Evolutionary conservation across 2,329 filamentous ascomycete species (phyloP), one percentile per base, ranked within the genome.

Genomic region (Phialophora expanda): DNA sequence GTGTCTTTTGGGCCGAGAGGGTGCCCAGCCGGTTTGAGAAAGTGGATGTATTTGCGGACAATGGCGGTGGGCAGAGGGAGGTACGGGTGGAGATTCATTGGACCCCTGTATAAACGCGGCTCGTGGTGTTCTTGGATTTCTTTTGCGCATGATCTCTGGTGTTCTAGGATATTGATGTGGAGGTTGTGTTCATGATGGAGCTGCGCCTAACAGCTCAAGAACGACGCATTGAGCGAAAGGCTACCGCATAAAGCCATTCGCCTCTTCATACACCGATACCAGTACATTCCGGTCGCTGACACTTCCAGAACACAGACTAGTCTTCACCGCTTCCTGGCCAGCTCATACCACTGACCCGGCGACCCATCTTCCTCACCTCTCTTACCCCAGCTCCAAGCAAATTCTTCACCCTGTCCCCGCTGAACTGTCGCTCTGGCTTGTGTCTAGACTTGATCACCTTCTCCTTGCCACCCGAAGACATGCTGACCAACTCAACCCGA

Each of bases 81-180:
- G 62, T 73, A 22, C 59, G 66, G 58, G 24, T 73, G 55, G 69
- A 70, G 54, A 69, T 73, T 30, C 65, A 68, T 30, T 73, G 71
- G 71, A 55, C 66, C 30, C 34, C 62, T 56, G 30, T 65, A 24
- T 73, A 64, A 62, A 48, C 12, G 4, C 5, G 5, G 38, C n/a
- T 51, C 26, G n/a, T 57, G 48, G n/a, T 24, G 14, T n/a, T 12
- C 28, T 30, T 41, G 17, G 38, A n/a, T 44, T 34, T 9, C 3
- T 44, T 8, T 44, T n/a, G 38, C n/a, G 38, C 38, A n/a, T 44
- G 14, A 20, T 44, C 38, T n/a, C 5, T n/a, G 17, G 17, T 44
- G 4, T 7, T 20, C 38, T 20, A n/a, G 14, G 17, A 44, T 44
- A 44, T 44, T n/a, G 38, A 44, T 44, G 6, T n/a, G 17, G 14